Evolutionary conservation across 1,284 basidiomycete genomes (phyloP).

Genomic region (Cystobasidium pallidum): DNA sequence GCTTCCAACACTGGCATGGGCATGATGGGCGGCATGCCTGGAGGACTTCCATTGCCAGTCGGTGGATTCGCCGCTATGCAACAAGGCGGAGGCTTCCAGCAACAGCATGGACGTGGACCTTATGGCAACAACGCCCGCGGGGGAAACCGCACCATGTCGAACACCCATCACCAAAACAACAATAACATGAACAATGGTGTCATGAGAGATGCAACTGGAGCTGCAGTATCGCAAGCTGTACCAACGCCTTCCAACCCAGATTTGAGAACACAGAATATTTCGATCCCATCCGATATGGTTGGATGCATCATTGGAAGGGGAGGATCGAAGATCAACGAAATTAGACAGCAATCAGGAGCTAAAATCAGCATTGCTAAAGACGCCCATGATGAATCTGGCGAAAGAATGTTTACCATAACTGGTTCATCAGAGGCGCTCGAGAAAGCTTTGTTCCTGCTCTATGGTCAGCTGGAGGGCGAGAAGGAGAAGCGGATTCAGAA

Average conservation of each 20-base stretch:
- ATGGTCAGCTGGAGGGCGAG: constrained; percentile 95
- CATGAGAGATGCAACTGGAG: constrained; percentile 47
- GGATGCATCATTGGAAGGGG: constrained; percentile 72
- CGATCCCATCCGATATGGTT: constrained; percentile 96
- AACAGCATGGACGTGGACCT: constrained; percentile 1
- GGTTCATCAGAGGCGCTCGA: constrained; percentile 89
- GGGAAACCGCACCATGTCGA: constrained; percentile 54
- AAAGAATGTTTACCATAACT: constrained; percentile 98
- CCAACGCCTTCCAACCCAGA: constrained; percentile 62
- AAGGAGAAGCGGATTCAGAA: constrained; percentile 80
- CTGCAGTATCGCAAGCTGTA: constrained; percentile 62
- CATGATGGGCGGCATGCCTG: constrained; percentile 40
- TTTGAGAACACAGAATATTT: constrained; percentile 96
- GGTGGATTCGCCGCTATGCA: constrained; percentile 37
- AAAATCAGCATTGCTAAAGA: constrained; percentile 98
- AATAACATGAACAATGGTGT: constrained; percentile 6
- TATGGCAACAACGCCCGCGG: constrained; percentile 16
- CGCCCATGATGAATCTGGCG: constrained; percentile 96
- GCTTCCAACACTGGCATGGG: constrained; percentile 57
- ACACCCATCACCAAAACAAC: constrained; percentile 57
- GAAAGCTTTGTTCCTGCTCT: constrained; percentile 93
- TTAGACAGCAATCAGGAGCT: constrained; percentile 91
- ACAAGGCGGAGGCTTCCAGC: constrained; percentile 42
- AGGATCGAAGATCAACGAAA: constrained; percentile 98
- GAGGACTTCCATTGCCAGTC: neutral